A percentile compares a stretch with the other conserved stretches of the same genome.
phyloP scores from a whole-genome alignment of 2,329 filamentous ascomycete species.

The Microascus cirrosus region DNA sequence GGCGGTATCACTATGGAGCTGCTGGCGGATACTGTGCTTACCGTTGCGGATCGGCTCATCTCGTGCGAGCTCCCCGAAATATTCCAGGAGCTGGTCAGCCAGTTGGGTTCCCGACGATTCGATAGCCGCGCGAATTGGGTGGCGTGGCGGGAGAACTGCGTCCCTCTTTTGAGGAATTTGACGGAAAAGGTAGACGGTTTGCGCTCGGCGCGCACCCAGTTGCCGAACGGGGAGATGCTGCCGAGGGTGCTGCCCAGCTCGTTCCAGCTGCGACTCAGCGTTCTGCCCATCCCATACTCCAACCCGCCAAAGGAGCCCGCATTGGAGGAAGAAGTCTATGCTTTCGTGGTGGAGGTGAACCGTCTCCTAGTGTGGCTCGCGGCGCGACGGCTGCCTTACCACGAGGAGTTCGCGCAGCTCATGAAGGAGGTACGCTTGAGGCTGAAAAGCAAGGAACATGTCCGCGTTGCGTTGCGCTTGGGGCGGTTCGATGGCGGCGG shows the following conservation, averaged over 20 bases:
- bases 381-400: slow-evolving; percentile 10
- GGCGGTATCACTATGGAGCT: background rate
- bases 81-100: background rate
- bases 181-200: background rate
- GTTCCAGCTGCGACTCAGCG: slow-evolving; percentile 8
- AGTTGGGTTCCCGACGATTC: background rate
- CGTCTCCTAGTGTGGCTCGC: slow-evolving; percentile 8
- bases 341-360: slow-evolving; percentile 6
- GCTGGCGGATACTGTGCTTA: background rate
- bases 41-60: background rate
- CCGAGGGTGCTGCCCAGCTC: slow-evolving; percentile 8
- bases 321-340: background rate
- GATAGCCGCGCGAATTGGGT: background rate
- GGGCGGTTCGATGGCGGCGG: background rate
- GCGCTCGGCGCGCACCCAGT: background rate
- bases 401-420: slow-evolving; percentile 11
- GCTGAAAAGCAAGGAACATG: background rate
- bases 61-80: background rate
- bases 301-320: background rate
- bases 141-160: background rate
- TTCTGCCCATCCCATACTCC: slow-evolving; percentile 9
- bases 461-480: background rate
- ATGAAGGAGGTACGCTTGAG: slow-evolving; percentile 4
- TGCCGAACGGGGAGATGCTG: background rate
- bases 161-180: background rate